Evolutionary conservation across 345 rosid genomes (phyloP).

Genomic region (Crucihimalaya himalaica): DNA sequence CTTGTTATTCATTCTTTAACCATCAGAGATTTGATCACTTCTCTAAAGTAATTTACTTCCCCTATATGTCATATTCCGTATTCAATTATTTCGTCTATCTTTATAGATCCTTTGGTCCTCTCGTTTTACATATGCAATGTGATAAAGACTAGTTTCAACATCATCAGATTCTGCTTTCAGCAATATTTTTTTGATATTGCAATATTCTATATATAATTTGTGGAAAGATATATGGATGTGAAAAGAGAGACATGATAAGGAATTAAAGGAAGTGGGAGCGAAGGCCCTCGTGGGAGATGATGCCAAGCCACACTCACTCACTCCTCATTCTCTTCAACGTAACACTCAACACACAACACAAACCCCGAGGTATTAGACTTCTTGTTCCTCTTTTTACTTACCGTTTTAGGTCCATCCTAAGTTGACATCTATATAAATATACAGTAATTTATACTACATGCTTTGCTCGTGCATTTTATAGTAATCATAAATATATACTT

Average conservation of each 20-base stretch:
- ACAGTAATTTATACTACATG: background rate
- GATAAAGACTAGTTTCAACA: conserved; percentile 27
- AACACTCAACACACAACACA: conserved; percentile 22
- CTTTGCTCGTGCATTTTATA: conserved; percentile 18
- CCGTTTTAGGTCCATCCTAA: conserved; percentile 24
- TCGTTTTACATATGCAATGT: conserved; percentile 23
- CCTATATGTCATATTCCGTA: background rate
- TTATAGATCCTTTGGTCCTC: conserved; percentile 21
- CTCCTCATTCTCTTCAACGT: conserved; percentile 17
- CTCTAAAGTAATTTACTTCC: background rate
- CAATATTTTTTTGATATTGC: conserved; percentile 22
- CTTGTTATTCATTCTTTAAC: background rate
- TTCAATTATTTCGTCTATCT: background rate
- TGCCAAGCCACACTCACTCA: conserved; percentile 32
- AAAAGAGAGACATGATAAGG: conserved; percentile 33
- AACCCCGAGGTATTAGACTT: conserved; percentile 19
- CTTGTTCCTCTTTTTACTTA: conserved; percentile 35
- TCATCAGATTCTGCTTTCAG: conserved; percentile 23
- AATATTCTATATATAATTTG: background rate
- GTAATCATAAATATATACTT: background rate
- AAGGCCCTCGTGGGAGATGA: conserved; percentile 43
- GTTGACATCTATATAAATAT: conserved; percentile 15
- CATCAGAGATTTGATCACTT: background rate
- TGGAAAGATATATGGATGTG: conserved; percentile 18
- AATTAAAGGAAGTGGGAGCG: conserved; percentile 26